Evolutionary conservation across 2,329 filamentous ascomycete species (phyloP).

Genomic region (Penicillium griseofulvum): DNA sequence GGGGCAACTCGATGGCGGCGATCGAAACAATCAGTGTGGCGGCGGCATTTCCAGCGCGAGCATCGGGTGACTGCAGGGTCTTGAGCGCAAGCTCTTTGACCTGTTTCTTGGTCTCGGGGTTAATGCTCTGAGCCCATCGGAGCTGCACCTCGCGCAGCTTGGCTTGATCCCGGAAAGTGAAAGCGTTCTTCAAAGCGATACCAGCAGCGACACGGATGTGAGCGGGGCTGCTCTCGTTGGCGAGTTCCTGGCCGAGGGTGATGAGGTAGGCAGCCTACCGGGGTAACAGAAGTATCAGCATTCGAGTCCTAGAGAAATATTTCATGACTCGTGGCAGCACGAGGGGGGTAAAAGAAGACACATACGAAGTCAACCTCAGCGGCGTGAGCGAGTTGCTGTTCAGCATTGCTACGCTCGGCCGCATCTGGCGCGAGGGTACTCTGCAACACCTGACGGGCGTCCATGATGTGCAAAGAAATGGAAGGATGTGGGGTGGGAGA

Average conservation of each 20-base stretch:
- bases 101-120: constrained; percentile 74
- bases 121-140: constrained; percentile 86
- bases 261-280: constrained; percentile 83
- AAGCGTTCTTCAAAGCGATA: constrained; percentile 96
- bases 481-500: constrained; percentile 20
- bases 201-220: constrained; percentile 91
- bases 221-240: constrained; percentile 79
- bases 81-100: constrained; percentile 90
- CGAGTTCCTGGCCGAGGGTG: constrained; percentile 88
- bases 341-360: constrained; percentile 32
- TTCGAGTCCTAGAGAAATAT: constrained; percentile 8
- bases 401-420: constrained; percentile 81
- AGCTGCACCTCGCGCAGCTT: constrained; percentile 86
- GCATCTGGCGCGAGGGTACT: constrained; percentile 95
- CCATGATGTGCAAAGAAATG: constrained; percentile 62
- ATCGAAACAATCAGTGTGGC: constrained; percentile 96
- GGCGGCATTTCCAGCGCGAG: constrained; percentile 80
- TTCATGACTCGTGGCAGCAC: constrained; percentile 20
- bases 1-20: constrained; percentile 89
- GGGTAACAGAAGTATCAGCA: constrained; percentile 26
- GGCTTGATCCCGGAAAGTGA: constrained; percentile 85
- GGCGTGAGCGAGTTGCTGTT: constrained; percentile 89
- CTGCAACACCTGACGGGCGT: constrained; percentile 96
- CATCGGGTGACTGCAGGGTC: constrained; percentile 75
- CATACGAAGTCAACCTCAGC: constrained; percentile 94